Evolutionary conservation across 2,329 filamentous ascomycete genomes (phyloP).

Genomic region (Fusarium bulbicola): DNA sequence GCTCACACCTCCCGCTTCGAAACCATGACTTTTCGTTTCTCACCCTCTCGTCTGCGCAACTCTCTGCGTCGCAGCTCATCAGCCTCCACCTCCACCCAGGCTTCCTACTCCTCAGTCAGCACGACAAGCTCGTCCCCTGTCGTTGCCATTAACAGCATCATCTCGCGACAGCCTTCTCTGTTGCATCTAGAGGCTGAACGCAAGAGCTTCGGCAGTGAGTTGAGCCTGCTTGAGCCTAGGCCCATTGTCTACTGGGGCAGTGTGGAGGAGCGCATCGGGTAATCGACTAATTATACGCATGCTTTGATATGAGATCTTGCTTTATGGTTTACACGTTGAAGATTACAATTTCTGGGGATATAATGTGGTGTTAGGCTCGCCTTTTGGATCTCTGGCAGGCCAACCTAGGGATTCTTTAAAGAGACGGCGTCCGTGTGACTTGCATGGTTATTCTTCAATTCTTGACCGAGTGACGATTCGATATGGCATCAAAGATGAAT

Average conservation of each 20-base stretch:
- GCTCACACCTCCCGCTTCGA: constrained; percentile 55
- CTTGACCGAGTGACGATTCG: constrained; percentile 4
- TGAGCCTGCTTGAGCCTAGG: constrained; percentile 68
- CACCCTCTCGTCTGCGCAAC: constrained; percentile 58
- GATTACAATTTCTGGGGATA: neutral
- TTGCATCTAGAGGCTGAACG: constrained; percentile 67
- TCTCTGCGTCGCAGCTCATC: constrained; percentile 63
- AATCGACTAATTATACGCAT: constrained; percentile 18
- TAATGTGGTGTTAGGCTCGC: constrained; percentile 23
- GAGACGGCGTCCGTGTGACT: constrained; percentile 23
- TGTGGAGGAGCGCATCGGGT: constrained; percentile 67
- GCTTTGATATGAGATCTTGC: neutral
- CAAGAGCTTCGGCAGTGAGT: constrained; percentile 60
- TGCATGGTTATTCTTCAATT: constrained; percentile 16
- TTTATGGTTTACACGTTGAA: constrained; percentile 4
- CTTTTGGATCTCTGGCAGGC: constrained; percentile 13
- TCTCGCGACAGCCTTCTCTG: constrained; percentile 66
- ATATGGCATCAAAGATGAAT: constrained; percentile 13
- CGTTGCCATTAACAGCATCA: constrained; percentile 66
- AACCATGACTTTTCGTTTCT: constrained; percentile 60
- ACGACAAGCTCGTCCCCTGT: constrained; percentile 56
- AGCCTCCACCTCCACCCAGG: constrained; percentile 47
- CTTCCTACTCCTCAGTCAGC: constrained; percentile 54
- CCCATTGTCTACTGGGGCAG: constrained; percentile 72
- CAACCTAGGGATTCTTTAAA: neutral